Evolutionary conservation across 2,329 filamentous ascomycete genomes (phyloP), one percentile per base, ranked within the genome.

Genomic region (Neonectria ditissima): DNA sequence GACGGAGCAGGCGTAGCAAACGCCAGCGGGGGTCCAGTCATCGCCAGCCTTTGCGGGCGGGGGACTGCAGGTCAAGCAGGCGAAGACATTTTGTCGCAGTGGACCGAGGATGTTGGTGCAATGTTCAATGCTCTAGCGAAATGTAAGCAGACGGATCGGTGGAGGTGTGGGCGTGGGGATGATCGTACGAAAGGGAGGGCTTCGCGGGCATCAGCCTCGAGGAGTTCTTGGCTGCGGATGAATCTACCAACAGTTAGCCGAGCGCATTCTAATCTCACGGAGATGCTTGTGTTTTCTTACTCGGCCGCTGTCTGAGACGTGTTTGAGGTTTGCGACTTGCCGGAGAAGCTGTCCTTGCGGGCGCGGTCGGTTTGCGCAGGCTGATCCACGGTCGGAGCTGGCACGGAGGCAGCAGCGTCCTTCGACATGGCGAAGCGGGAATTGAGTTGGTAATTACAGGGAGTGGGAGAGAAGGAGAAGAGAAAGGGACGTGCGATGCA

Each of bases 1-100:
- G 63, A 99, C 93, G 7, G 95, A 97, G 81, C 96, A 99, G 22
- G 94, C 92, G 75, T 99, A 99, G 83, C 96, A 99, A 60, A 99
- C 88, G 26, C 92, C 96, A 3, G 95, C 96, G 1, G 89, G 82
- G 0, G 68, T 75, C 71, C 77, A 80, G 6, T 71, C 48, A 53
- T 90, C 89, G 45, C 86, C 82, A 1, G 85, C 75, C 47, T 87
- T 86, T 3, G 83, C 73, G 1, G 94, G 92, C 9, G 92, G 88
- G 9, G 96, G 94, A 66, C 94, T 97, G 83, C 96, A 99, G 11
- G 95, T 98, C 48, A 98, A 80, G 72, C 96, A 99, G 45, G 96
- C 93, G 74, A 97, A 99, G 20, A 98, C 87, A 48, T 86, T 92
- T 78, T 99, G 96, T 56, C 94, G 91, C 16, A 99, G 84, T 8